Conservation (phyloP, 106 monocot genomes). For the Apostasia ramifera region DNA sequence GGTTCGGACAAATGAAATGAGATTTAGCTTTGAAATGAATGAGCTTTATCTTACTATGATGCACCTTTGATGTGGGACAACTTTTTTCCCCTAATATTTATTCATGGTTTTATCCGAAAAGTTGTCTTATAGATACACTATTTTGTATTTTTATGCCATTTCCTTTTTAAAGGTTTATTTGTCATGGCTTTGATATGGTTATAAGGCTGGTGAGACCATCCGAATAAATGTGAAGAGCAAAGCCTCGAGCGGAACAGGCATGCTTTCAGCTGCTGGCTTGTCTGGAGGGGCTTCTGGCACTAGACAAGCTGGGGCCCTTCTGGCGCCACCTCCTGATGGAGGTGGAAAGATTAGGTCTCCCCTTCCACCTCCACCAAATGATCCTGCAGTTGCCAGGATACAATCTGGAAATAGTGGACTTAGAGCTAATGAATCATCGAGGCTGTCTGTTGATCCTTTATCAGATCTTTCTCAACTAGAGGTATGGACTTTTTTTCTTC, state of each 20-base stretch:
- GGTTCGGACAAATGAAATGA: too few relatives aligned
- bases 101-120: background rate
- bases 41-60: too few relatives aligned
- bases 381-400: constrained; percentile 76
- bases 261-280: constrained; percentile 81
- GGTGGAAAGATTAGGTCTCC: constrained; percentile 61
- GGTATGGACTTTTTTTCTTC: constrained; percentile 22
- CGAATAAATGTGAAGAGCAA: constrained; percentile 95
- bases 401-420: constrained; percentile 26
- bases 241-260: constrained; percentile 50
- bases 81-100: background rate
- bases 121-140: too few relatives aligned
- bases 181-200: background rate
- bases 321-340: constrained; percentile 70
- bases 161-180: too few relatives aligned
- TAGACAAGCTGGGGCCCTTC: constrained; percentile 29
- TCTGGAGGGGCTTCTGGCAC: constrained; percentile 29
- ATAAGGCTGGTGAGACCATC: constrained; percentile 94
- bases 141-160: too few relatives aligned
- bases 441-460: constrained; percentile 39
- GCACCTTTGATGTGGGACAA: background rate
- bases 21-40: too few relatives aligned
- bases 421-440: constrained; percentile 32
- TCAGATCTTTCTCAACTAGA: constrained; percentile 75
- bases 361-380: constrained; percentile 94